Conservation (phyloP, 2,329 filamentous ascomycete genomes). For the Sclerotinia subarctica region DNA sequence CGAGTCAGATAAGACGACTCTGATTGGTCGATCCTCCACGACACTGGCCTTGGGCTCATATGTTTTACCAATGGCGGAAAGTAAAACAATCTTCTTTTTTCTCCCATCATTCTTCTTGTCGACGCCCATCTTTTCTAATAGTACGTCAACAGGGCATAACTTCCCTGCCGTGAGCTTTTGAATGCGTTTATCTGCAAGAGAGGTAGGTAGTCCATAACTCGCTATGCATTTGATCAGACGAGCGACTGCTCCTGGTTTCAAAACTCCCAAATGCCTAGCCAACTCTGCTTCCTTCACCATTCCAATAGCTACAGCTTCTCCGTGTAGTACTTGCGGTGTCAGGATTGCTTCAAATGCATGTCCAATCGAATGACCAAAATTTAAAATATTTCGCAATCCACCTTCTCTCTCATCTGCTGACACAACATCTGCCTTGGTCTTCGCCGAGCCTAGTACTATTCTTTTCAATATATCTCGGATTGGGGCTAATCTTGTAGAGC, state of each 20-base stretch:
- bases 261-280: constrained; percentile 79
- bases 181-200: constrained; percentile 78
- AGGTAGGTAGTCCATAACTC: constrained; percentile 88
- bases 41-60: constrained; percentile 84
- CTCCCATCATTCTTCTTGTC: constrained; percentile 98
- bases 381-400: constrained; percentile 87
- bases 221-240: constrained; percentile 88
- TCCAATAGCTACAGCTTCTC: constrained; percentile 92
- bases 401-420: constrained; percentile 93
- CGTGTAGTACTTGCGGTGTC: constrained; percentile 91
- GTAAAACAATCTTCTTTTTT: constrained; percentile 92
- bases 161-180: constrained; percentile 81
- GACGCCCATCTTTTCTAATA: constrained; percentile 91
- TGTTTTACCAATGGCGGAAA: constrained; percentile 86
- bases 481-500: constrained; percentile 57
- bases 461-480: constrained; percentile 70
- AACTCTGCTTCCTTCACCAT: constrained; percentile 98
- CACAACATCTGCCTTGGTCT: constrained; percentile 90
- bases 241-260: constrained; percentile 83
- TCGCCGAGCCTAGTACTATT: constrained; percentile 80
- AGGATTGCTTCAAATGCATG: constrained; percentile 95
- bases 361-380: constrained; percentile 97
- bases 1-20: constrained; percentile 76
- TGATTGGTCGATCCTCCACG: constrained; percentile 82
- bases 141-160: constrained; percentile 77